phyloP scores from a whole-genome alignment of 768 basidiomycete genomes.

The Podaxis sp. region DNA sequence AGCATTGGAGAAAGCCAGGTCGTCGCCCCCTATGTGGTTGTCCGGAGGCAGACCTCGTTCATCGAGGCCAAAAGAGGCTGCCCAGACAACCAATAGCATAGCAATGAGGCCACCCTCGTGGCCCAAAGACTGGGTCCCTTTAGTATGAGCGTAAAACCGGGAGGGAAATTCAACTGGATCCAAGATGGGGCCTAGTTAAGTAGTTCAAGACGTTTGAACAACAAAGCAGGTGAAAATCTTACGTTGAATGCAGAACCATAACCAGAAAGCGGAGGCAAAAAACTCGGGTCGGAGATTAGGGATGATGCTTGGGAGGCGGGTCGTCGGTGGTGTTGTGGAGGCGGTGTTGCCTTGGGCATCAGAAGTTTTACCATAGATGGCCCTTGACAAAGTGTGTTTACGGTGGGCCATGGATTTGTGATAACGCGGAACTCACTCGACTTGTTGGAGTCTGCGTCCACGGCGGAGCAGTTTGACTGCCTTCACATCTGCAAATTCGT shows the following conservation, averaged over 20 bases:
- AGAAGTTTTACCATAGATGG: conserved; percentile 73
- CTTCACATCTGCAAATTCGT: conserved; percentile 90
- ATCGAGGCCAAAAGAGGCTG: conserved; percentile 84
- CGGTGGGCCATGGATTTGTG: neutral
- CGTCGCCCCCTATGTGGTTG: conserved; percentile 24
- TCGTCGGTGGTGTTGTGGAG: conserved; percentile 30
- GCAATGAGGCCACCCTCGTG: conserved; percentile 74
- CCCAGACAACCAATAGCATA: conserved; percentile 85
- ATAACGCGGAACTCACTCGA: conserved; percentile 55
- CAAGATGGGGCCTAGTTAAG: conserved; percentile 71
- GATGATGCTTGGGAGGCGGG: conserved; percentile 52
- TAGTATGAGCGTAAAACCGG: conserved; percentile 66
- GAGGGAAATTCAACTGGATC: conserved; percentile 77
- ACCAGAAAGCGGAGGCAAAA: conserved; percentile 83
- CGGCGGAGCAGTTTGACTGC: conserved; percentile 82
- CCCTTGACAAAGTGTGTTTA: conserved; percentile 38
- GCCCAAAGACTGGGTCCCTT: conserved; percentile 62
- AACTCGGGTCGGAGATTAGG: conserved; percentile 77
- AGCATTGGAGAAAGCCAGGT: neutral
- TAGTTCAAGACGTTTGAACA: conserved; percentile 4
- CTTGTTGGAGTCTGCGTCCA: conserved; percentile 78
- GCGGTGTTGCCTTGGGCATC: conserved; percentile 38
- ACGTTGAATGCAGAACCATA: conserved; percentile 81
- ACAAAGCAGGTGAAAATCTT: conserved; percentile 3
- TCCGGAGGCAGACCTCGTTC: conserved; percentile 62